Conservation (phyloP, 2,329 filamentous ascomycete species). For the Acrocalymma vagum region DNA sequence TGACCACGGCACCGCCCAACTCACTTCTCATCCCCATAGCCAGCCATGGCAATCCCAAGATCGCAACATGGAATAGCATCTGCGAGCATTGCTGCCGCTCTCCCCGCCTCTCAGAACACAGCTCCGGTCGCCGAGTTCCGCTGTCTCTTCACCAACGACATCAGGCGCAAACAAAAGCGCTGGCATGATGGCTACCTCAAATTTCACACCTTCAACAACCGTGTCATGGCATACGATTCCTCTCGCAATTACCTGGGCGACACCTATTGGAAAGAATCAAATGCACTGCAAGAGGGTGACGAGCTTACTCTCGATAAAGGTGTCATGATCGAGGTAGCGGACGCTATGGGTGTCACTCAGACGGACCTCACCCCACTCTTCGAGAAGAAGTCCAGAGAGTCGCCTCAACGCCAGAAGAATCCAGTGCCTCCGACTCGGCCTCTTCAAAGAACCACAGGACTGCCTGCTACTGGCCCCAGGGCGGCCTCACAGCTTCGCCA, state of each 20-base stretch:
- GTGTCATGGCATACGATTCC: slow-evolving; percentile 89
- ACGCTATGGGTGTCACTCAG: slow-evolving; percentile 74
- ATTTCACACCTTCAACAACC: slow-evolving; percentile 90
- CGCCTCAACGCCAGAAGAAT: slow-evolving; percentile 24
- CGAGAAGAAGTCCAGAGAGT: slow-evolving; percentile 68
- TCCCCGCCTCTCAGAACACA: slow-evolving; percentile 67
- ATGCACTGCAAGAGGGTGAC: slow-evolving; percentile 79
- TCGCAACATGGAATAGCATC: too few relatives aligned
- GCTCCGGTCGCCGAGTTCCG: slow-evolving; percentile 82
- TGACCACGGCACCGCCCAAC: slow-evolving; percentile 11
- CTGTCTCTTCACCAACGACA: slow-evolving; percentile 87
- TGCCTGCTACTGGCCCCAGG: slow-evolving; percentile 21
- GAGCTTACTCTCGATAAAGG: slow-evolving; percentile 81
- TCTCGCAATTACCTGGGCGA: slow-evolving; percentile 83
- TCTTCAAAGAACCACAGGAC: slow-evolving; percentile 29
- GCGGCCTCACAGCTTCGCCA: slow-evolving; percentile 56
- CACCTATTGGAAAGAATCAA: slow-evolving; percentile 77
- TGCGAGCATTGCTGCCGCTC: too few relatives aligned
- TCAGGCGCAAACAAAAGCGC: slow-evolving; percentile 85
- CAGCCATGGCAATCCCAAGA: too few relatives aligned
- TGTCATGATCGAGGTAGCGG: slow-evolving; percentile 81
- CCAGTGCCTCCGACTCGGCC: slow-evolving; percentile 24
- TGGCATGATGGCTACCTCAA: slow-evolving; percentile 93
- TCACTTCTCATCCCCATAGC: slow-evolving; percentile 6
- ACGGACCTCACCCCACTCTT: slow-evolving; percentile 82